These are phyloP conservation scores for Bonia amplexicaulis DNA, from an alignment of 176 grass and related monocot species.

Conservation along the genomic window DNA sequence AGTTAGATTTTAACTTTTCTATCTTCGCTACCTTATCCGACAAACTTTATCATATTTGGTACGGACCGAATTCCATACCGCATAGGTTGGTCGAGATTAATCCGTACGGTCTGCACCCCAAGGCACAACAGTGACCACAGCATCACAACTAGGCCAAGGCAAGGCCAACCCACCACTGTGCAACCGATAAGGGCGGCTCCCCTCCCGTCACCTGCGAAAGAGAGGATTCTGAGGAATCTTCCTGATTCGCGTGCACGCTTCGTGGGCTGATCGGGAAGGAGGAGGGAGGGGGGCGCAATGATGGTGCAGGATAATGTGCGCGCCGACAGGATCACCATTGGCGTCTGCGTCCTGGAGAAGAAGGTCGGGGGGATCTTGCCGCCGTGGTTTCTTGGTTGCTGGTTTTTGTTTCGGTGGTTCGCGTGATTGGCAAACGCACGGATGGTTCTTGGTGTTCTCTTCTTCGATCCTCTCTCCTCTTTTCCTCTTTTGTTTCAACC, in stretches of 20 bases:
- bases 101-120: too few species aligned
- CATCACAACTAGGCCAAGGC: neutral
- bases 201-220: too few species aligned
- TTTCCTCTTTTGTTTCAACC: neutral
- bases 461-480: neutral
- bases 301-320: slow-evolving; percentile 32
- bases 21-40: too few species aligned
- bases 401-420: neutral
- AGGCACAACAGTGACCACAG: neutral
- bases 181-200: neutral
- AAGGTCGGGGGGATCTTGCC: slow-evolving; percentile 53
- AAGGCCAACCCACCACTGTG: neutral
- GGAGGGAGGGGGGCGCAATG: slow-evolving; percentile 22
- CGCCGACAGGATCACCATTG: slow-evolving; percentile 59
- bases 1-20: fast-evolving
- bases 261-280: slow-evolving; percentile 7
- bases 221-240: neutral
- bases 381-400: neutral
- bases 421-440: neutral
- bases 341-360: slow-evolving; percentile 98
- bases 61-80: too few species aligned
- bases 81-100: too few species aligned
- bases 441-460: slow-evolving; percentile 6
- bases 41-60: too few species aligned
- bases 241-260: slow-evolving; percentile 19